Percentiles rank a stretch among this genome's conserved stretches.
Conservation (phyloP, 2,329 filamentous ascomycete genomes). For the Aspergillus sp. region DNA sequence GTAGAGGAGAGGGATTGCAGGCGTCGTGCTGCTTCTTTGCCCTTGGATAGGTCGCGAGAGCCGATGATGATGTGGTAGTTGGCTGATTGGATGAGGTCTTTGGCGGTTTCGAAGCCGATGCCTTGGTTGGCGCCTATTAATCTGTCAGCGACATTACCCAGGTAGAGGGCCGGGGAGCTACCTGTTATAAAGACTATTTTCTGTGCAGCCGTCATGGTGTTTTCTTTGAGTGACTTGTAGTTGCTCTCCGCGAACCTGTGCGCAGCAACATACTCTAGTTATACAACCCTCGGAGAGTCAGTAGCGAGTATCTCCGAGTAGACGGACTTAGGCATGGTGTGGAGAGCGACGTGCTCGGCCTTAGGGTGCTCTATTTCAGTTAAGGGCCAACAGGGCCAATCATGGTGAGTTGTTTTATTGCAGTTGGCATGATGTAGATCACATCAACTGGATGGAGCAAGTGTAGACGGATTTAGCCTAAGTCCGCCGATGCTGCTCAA, state of each 20-base stretch:
- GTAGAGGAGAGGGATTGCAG: constrained; percentile 2
- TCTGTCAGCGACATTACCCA: background rate
- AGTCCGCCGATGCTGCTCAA: too few relatives aligned
- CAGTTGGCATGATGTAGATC: too few relatives aligned
- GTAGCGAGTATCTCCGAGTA: background rate
- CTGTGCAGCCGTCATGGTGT: background rate
- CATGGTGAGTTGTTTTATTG: too few relatives aligned
- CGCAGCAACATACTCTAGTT: too few relatives aligned
- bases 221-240: background rate
- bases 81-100: constrained; percentile 15
- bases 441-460: too few relatives aligned
- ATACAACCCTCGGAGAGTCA: background rate
- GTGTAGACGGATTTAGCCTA: too few relatives aligned
- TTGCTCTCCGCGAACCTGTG: background rate
- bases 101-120: constrained; percentile 24
- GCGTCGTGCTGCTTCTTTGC: constrained; percentile 7
- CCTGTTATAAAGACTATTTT: background rate
- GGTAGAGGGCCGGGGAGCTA: background rate
- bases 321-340: background rate
- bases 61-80: constrained; percentile 23
- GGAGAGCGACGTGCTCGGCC: background rate
- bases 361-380: too few relatives aligned
- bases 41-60: constrained; percentile 13
- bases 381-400: too few relatives aligned
- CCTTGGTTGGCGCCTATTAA: constrained; percentile 26